Conservation (phyloP, 768 basidiomycete species). For the Rhodotorula sphaerocarpa region DNA sequence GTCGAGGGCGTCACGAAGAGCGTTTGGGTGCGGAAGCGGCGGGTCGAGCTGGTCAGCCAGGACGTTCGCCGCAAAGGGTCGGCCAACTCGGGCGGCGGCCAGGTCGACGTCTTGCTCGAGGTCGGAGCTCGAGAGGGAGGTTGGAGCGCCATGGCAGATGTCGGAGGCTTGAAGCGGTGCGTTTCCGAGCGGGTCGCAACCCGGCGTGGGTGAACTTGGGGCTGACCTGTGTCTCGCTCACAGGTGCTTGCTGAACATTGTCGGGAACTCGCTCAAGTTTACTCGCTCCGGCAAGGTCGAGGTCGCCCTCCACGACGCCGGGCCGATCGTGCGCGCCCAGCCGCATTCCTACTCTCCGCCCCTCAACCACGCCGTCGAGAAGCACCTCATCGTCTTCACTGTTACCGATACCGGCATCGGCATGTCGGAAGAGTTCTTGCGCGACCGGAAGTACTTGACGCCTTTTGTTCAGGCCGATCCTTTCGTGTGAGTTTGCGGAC, state of each 20-base stretch:
- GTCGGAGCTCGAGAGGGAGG: slow-evolving; percentile 9
- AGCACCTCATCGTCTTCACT: slow-evolving; percentile 4
- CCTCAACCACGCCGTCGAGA: neutral
- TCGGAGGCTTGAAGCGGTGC: slow-evolving; percentile 15
- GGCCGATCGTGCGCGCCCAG: neutral
- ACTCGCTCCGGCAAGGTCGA: slow-evolving; percentile 12
- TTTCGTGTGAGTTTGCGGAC: neutral
- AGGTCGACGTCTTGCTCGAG: slow-evolving; percentile 25
- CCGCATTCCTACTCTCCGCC: neutral
- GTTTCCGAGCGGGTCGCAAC: slow-evolving; percentile 1
- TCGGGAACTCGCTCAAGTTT: slow-evolving; percentile 28
- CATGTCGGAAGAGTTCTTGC: slow-evolving; percentile 19
- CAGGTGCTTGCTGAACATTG: slow-evolving; percentile 8
- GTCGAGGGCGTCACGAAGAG: slow-evolving; percentile 14
- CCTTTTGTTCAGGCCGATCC: slow-evolving; percentile 22
- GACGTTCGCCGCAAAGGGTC: neutral
- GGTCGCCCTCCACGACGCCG: slow-evolving; percentile 9
- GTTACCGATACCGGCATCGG: slow-evolving; percentile 23
- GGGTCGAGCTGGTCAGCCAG: slow-evolving; percentile 11
- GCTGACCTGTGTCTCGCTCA: neutral
- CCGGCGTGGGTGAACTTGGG: too few relatives aligned
- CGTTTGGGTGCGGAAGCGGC: slow-evolving; percentile 23
- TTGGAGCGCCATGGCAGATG: slow-evolving; percentile 13
- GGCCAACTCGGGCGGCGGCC: too few relatives aligned
- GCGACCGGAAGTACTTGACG: neutral